Evolutionary conservation across 306 rosid genomes (phyloP).

Genomic region (Cicer pinnatifidum): DNA sequence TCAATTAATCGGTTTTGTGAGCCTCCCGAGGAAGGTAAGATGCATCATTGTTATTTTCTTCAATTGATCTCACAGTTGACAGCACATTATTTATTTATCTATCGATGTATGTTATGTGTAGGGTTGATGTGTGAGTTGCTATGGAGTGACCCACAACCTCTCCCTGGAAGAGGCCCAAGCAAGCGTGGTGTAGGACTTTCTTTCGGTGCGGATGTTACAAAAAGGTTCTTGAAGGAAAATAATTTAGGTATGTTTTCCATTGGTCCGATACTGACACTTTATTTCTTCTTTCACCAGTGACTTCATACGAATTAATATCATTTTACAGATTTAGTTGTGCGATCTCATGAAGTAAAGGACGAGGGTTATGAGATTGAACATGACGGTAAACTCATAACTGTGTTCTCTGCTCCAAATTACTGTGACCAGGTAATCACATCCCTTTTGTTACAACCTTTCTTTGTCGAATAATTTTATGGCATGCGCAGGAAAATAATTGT

Average conservation of each 20-base stretch:
- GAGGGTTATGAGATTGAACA: conserved; percentile 98
- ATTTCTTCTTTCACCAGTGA: conserved; percentile 31
- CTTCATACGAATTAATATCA: conserved; percentile 31
- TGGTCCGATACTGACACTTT: not conserved
- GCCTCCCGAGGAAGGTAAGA: conserved; percentile 97
- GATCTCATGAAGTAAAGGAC: conserved; percentile 99
- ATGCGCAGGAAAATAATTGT: not conserved
- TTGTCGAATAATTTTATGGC: not conserved
- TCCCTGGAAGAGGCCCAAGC: conserved; percentile 96
- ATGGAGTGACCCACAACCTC: conserved; percentile 99
- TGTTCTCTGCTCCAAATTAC: conserved; percentile 98
- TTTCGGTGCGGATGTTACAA: conserved; percentile 91
- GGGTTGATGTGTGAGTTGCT: conserved; percentile 98
- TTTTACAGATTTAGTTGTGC: conserved; percentile 84
- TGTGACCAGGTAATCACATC: conserved; percentile 87
- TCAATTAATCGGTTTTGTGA: conserved; percentile 95
- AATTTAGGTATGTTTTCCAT: conserved; percentile 68
- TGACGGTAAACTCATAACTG: conserved; percentile 96
- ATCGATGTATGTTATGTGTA: conserved; percentile 45
- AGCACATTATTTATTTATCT: not conserved
- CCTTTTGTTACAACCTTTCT: conserved; percentile 4
- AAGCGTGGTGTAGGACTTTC: conserved; percentile 98
- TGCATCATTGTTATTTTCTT: conserved; percentile 24
- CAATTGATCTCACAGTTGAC: conserved; percentile 23
- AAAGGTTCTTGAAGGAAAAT: conserved; percentile 84